Conservation (phyloP, 225 moss, liverwort and hornwort species). For the Thuidium tamariscinum region DNA sequence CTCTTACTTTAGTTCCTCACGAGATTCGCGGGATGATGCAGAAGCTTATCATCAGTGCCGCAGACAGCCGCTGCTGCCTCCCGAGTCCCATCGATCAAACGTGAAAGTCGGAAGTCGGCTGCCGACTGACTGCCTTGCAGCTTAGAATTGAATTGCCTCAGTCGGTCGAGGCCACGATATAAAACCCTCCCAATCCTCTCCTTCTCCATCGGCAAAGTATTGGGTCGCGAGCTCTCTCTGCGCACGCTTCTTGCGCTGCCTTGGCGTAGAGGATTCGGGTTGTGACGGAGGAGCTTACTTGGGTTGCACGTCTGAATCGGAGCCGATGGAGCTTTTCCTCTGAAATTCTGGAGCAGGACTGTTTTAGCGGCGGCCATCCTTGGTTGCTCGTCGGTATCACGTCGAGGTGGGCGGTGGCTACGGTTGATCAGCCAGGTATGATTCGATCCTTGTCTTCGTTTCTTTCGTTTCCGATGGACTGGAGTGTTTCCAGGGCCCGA, state of each 20-base stretch:
- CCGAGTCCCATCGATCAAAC: not conserved
- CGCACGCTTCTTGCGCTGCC: too few relatives aligned
- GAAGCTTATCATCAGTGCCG: not conserved
- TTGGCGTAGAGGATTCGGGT: not conserved
- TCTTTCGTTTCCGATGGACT: not conserved
- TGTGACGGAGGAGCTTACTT: not conserved
- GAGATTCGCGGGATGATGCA: not conserved
- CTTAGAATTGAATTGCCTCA: too few relatives aligned
- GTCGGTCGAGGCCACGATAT: not conserved
- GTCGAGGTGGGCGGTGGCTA: not conserved
- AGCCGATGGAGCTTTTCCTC: not conserved
- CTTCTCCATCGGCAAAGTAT: too few relatives aligned
- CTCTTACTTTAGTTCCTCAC: not conserved
- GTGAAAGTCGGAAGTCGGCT: not conserved
- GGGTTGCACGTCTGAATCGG: not conserved
- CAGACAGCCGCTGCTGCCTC: not conserved
- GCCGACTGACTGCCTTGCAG: too few relatives aligned
- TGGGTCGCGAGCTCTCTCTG: not conserved
- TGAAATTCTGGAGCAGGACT: not conserved
- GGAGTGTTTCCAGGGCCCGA: not conserved
- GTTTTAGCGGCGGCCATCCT: not conserved
- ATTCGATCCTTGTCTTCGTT: not conserved
- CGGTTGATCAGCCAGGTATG: not conserved
- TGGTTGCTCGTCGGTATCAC: not conserved
- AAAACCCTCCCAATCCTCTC: not conserved